Evolutionary conservation across 1,284 basidiomycete genomes (phyloP).

Genomic region (Cryptococcus depauperatus): DNA sequence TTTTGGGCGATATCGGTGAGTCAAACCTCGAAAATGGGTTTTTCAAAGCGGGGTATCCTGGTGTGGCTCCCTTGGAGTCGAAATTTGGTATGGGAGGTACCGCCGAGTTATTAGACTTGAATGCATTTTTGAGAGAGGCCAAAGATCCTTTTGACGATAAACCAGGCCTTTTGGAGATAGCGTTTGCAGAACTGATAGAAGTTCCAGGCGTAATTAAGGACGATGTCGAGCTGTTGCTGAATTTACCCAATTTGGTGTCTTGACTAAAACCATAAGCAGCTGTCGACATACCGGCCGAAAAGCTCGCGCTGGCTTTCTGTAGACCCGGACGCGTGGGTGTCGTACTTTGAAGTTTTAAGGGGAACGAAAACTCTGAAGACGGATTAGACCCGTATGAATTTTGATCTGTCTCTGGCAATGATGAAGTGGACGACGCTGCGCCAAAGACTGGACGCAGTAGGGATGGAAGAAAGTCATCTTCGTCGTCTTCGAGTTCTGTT

Average conservation of each 20-base stretch:
- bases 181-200: slow-evolving; percentile 22
- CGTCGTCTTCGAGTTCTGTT: slow-evolving; percentile 40
- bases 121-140: slow-evolving; percentile 70
- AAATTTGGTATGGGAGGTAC: slow-evolving; percentile 33
- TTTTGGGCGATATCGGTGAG: slow-evolving; percentile 25
- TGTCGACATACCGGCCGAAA: slow-evolving; percentile 13
- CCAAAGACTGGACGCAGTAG: slow-evolving; percentile 24
- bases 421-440: slow-evolving; percentile 13
- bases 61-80: slow-evolving; percentile 18
- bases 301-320: slow-evolving; percentile 20
- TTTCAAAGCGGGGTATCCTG: slow-evolving; percentile 36
- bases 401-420: slow-evolving; percentile 17
- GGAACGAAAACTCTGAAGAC: slow-evolving; percentile 18
- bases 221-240: slow-evolving; percentile 43
- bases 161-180: slow-evolving; percentile 57
- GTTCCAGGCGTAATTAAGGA: slow-evolving; percentile 38
- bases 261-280: slow-evolving; percentile 6
- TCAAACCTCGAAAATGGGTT: slow-evolving; percentile 41
- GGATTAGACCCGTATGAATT: slow-evolving; percentile 14
- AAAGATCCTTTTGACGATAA: slow-evolving; percentile 66
- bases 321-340: slow-evolving; percentile 24
- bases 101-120: slow-evolving; percentile 50
- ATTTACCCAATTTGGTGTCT: slow-evolving; percentile 23
- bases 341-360: slow-evolving; percentile 9
- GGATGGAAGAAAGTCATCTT: slow-evolving; percentile 33